These are phyloP conservation scores for Coemansia umbellata DNA, from an alignment of 192 early-diverging fungal species.

Conservation along the genomic window DNA sequence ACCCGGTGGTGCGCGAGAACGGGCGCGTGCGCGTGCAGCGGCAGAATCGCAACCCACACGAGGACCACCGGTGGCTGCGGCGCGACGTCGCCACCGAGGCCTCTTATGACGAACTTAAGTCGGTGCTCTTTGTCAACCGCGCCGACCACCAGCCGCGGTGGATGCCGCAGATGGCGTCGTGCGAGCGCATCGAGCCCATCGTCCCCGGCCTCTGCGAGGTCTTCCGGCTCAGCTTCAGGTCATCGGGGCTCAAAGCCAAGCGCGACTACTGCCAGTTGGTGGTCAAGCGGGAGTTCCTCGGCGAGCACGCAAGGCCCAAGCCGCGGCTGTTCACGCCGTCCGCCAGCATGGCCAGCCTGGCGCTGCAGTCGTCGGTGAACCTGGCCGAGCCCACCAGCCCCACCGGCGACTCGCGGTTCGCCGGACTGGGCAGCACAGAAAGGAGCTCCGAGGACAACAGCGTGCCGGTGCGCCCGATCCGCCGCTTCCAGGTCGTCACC, in stretches of 20 bases:
- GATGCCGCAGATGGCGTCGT: conserved; percentile 20
- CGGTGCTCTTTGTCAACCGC: conserved; percentile 15
- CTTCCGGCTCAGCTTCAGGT: conserved; percentile 8
- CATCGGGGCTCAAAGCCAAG: conserved; percentile 26
- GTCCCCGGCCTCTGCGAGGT: conserved; percentile 38
- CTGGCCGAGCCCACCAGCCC: not conserved
- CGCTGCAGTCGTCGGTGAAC: conserved; percentile 24
- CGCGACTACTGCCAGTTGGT: conserved; percentile 48
- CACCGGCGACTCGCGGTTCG: not conserved
- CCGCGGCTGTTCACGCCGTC: conserved; percentile 41
- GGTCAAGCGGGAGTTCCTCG: conserved; percentile 35
- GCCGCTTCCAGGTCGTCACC: conserved; percentile 35
- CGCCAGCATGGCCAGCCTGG: conserved; percentile 41
- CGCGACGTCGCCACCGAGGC: conserved; percentile 1
- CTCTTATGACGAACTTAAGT: conserved; percentile 30
- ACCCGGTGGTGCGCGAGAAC: conserved; percentile 20
- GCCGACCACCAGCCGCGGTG: conserved; percentile 21
- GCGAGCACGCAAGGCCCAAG: conserved; percentile 13
- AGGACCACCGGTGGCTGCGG: conserved; percentile 44
- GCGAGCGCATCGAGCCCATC: conserved; percentile 15
- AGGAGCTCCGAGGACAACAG: not conserved
- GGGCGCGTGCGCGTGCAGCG: conserved; percentile 18
- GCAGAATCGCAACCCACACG: conserved; percentile 46
- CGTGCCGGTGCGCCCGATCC: not conserved
- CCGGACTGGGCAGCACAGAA: not conserved